Evolutionary conservation across 2,329 filamentous ascomycete genomes (phyloP).

Genomic region (Ceratocystis albifundus): DNA sequence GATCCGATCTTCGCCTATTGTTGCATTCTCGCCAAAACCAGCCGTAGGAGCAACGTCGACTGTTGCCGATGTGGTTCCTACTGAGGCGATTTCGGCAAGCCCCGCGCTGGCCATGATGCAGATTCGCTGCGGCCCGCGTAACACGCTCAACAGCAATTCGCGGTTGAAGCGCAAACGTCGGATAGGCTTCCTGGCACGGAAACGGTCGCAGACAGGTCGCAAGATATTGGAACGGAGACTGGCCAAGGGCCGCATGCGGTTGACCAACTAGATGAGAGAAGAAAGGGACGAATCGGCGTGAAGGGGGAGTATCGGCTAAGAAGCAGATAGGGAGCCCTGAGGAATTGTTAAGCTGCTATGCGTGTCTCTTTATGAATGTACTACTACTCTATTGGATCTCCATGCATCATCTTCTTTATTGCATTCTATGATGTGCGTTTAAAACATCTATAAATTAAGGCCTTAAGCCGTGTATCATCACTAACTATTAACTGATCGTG

Average conservation of each 20-base stretch:
- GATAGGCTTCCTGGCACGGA: constrained; percentile 45
- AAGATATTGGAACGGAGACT: constrained; percentile 43
- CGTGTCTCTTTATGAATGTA: constrained; percentile 17
- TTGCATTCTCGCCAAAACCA: constrained; percentile 15
- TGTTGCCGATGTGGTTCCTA: constrained; percentile 37
- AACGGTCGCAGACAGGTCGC: constrained; percentile 40
- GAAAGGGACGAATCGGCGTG: background rate
- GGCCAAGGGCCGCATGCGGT: constrained; percentile 38
- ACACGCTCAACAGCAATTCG: constrained; percentile 45
- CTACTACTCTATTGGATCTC: constrained; percentile 12
- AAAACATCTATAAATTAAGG: background rate
- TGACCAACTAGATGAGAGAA: constrained; percentile 15
- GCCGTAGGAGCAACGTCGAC: constrained; percentile 13
- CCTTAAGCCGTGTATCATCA: background rate
- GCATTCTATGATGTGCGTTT: background rate
- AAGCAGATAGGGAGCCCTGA: background rate
- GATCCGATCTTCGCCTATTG: constrained; percentile 16
- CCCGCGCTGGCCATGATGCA: constrained; percentile 42
- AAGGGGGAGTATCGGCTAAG: too few species aligned
- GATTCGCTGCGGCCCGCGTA: constrained; percentile 47
- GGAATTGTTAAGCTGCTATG: background rate
- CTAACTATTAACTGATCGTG: constrained; percentile 7
- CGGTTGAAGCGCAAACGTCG: constrained; percentile 48
- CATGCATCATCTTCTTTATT: constrained; percentile 11
- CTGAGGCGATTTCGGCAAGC: constrained; percentile 39